A percentile compares a stretch with the other conserved stretches of the same genome.
Evolutionary conservation across 768 basidiomycete genomes (phyloP).

Genomic region (Agaricus subrufescens): DNA sequence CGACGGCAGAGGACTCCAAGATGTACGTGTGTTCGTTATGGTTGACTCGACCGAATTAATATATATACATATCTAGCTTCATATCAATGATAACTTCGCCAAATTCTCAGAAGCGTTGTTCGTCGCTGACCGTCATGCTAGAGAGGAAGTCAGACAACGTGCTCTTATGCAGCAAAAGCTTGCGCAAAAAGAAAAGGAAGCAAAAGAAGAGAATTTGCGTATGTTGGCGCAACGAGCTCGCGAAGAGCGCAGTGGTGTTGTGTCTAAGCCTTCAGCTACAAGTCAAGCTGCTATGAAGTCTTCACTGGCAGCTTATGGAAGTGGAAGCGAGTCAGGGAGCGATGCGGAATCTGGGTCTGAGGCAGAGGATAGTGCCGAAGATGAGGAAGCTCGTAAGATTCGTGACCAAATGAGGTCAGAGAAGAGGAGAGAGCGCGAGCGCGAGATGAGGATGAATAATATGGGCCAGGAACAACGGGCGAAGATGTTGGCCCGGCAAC

Average conservation of each 20-base stretch:
- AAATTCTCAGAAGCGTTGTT: conserved; percentile 97
- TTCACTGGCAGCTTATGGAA: conserved; percentile 81
- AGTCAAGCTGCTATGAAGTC: conserved; percentile 70
- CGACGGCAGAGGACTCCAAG: conserved; percentile 96
- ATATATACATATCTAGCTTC: conserved; percentile 49
- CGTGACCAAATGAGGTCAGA: conserved; percentile 89
- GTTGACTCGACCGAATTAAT: not conserved
- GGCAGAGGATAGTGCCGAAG: conserved; percentile 53
- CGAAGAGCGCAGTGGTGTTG: conserved; percentile 85
- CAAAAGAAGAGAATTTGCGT: conserved; percentile 94
- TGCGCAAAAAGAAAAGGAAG: conserved; percentile 96
- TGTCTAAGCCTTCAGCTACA: conserved; percentile 61
- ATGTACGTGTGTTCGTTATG: conserved; percentile 52
- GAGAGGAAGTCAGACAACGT: conserved; percentile 96
- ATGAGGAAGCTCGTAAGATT: conserved; percentile 81
- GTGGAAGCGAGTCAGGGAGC: conserved; percentile 56
- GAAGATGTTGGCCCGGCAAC: conserved; percentile 91
- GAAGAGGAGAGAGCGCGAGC: conserved; percentile 90
- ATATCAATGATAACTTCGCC: conserved; percentile 99
- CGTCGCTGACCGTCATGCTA: conserved; percentile 93
- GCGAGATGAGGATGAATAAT: conserved; percentile 97
- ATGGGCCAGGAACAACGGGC: conserved; percentile 98
- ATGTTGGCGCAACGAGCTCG: conserved; percentile 92
- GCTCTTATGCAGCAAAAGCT: conserved; percentile 97
- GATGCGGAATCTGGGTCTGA: conserved; percentile 50